These are phyloP conservation scores for Suhomyces xylopsoci DNA, from an alignment of 805 yeast species.

Conservation along the genomic window DNA sequence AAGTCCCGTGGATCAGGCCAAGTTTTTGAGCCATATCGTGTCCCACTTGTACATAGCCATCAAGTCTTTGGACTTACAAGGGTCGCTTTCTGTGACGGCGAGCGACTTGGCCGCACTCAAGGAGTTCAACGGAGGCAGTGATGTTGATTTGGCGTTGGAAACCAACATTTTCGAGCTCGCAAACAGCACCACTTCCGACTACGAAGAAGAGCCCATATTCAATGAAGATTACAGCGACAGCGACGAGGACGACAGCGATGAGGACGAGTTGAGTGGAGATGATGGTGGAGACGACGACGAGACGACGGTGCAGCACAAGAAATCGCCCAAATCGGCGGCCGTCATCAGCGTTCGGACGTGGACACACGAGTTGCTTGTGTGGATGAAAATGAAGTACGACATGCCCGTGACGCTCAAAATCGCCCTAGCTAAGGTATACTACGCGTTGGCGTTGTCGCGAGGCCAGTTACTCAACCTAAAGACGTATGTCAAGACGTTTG, in stretches of 20 bases:
- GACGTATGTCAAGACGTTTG: constrained; percentile 61
- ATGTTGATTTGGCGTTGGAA: constrained; percentile 49
- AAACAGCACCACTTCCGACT: not conserved
- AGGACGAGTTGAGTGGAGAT: constrained; percentile 36
- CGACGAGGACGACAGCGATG: constrained; percentile 20
- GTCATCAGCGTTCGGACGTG: constrained; percentile 75
- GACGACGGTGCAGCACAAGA: constrained; percentile 52
- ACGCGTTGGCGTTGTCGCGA: constrained; percentile 64
- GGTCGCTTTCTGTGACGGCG: constrained; percentile 62
- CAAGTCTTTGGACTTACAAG: constrained; percentile 69
- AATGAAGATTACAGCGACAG: constrained; percentile 15
- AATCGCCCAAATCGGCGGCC: constrained; percentile 65
- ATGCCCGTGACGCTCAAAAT: constrained; percentile 67
- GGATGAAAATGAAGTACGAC: constrained; percentile 75
- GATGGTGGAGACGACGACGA: constrained; percentile 31
- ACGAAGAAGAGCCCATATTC: constrained; percentile 15
- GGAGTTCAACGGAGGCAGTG: constrained; percentile 28
- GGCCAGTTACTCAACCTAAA: constrained; percentile 65
- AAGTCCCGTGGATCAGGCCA: constrained; percentile 61
- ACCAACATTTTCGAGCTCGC: constrained; percentile 45
- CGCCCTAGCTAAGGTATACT: constrained; percentile 64
- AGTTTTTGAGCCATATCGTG: constrained; percentile 75
- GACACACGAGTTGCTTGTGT: constrained; percentile 80
- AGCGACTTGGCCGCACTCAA: constrained; percentile 56
- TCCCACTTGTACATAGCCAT: constrained; percentile 77